A percentile compares a stretch with the other conserved stretches of the same genome.
phyloP scores from a whole-genome alignment of 495 filamentous ascomycete genomes.

The Copromyces sp. region DNA sequence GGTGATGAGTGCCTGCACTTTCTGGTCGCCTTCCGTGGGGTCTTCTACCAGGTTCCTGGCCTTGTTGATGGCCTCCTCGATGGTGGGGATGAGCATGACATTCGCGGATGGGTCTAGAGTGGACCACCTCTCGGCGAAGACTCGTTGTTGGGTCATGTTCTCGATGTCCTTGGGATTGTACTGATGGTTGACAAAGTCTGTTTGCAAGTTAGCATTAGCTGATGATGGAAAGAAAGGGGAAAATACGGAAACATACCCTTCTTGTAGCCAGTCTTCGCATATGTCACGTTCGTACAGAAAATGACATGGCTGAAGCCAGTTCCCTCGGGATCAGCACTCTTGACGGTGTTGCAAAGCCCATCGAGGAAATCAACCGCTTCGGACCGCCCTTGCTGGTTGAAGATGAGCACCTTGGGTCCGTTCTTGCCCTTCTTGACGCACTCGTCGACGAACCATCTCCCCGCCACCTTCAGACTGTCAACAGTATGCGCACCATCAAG shows the following conservation, averaged over 20 bases:
- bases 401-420: constrained; percentile 61
- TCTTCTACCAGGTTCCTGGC: constrained; percentile 42
- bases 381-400: constrained; percentile 88
- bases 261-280: constrained; percentile 57
- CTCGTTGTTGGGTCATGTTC: constrained; percentile 60
- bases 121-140: constrained; percentile 63
- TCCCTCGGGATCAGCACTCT: constrained; percentile 26
- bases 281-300: constrained; percentile 86
- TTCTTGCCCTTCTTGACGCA: constrained; percentile 23
- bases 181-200: constrained; percentile 69
- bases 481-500: constrained; percentile 88
- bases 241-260: constrained; percentile 20
- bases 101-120: constrained; percentile 50
- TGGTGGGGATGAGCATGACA: constrained; percentile 59
- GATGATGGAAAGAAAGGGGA: too few relatives aligned
- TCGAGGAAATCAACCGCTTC: constrained; percentile 62
- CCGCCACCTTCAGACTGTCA: constrained; percentile 73
- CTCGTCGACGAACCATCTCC: constrained; percentile 62
- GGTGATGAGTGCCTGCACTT: constrained; percentile 44
- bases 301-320: constrained; percentile 67
- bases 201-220: constrained; percentile 16
- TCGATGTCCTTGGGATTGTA: constrained; percentile 56
- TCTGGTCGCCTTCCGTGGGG: constrained; percentile 13
- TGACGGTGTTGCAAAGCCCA: constrained; percentile 49
- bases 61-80: constrained; percentile 74